Conservation (phyloP, 208 protist genomes). For the Wallacemonas sp. region DNA sequence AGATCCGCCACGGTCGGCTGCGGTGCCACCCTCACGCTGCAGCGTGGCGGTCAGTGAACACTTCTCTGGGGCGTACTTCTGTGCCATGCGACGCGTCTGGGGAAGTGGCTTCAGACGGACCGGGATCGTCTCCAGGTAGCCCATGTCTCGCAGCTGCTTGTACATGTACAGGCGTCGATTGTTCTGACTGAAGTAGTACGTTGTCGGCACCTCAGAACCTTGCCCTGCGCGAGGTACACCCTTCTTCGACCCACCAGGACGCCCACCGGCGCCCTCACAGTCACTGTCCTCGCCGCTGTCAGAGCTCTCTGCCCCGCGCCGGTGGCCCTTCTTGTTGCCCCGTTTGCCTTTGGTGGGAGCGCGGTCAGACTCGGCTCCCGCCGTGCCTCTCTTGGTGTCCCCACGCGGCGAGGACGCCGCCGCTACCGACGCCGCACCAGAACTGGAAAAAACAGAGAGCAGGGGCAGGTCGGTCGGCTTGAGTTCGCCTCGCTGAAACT, state of each 20-base stretch:
- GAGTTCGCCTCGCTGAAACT: slow-evolving; percentile 52
- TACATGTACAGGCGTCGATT: slow-evolving; percentile 85
- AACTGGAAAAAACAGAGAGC: slow-evolving; percentile 57
- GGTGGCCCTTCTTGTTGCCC: neutral
- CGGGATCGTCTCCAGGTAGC: slow-evolving; percentile 41
- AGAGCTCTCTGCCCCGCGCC: neutral
- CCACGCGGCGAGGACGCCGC: neutral
- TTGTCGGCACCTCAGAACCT: too few relatives aligned
- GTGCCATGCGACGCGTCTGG: slow-evolving; percentile 61
- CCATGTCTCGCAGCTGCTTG: slow-evolving; percentile 60
- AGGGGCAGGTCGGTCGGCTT: slow-evolving; percentile 59
- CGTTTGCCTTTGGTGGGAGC: neutral
- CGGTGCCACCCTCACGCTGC: slow-evolving; percentile 36
- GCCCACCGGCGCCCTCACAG: slow-evolving; percentile 9
- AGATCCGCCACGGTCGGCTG: neutral
- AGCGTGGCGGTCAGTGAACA: slow-evolving; percentile 72
- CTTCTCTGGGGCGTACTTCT: slow-evolving; percentile 75
- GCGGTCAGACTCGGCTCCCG: neutral
- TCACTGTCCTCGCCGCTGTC: neutral
- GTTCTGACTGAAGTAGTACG: slow-evolving; percentile 85
- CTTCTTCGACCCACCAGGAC: neutral
- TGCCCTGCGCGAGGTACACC: too few relatives aligned
- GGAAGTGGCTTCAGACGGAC: slow-evolving; percentile 69
- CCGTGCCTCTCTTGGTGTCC: neutral
- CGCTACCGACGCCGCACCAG: neutral